phyloP scores from a whole-genome alignment of 2,329 filamentous ascomycete genomes.

The Tolypocladium nubicola region DNA sequence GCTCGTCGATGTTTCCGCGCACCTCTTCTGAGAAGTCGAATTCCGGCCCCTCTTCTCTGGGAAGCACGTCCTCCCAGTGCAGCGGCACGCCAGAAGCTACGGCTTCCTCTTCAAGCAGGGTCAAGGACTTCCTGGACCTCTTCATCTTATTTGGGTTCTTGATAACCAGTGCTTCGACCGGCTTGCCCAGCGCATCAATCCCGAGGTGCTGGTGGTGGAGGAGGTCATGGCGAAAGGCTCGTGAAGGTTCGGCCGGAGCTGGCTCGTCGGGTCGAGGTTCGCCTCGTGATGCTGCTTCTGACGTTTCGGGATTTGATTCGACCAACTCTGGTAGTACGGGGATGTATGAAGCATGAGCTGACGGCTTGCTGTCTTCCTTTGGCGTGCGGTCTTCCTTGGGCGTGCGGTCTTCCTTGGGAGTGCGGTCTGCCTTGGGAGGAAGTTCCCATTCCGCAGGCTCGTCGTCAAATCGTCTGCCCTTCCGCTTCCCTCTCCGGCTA shows the following conservation, averaged over 20 bases:
- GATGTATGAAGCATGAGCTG: not conserved
- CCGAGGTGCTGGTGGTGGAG: slow-evolving; percentile 18
- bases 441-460: slow-evolving; percentile 6
- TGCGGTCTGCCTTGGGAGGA: not conserved
- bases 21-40: slow-evolving; percentile 22
- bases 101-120: slow-evolving; percentile 10
- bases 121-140: slow-evolving; percentile 5
- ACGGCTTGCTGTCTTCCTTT: not conserved
- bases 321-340: not conserved
- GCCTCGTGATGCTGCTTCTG: not conserved
- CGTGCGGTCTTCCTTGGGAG: too few species aligned
- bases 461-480: not conserved
- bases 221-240: slow-evolving; percentile 13
- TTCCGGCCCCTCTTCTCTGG: slow-evolving; percentile 13
- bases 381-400: too few species aligned
- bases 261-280: not conserved
- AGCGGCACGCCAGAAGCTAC: slow-evolving; percentile 6
- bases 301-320: not conserved
- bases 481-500: slow-evolving; percentile 1
- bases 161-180: slow-evolving; percentile 36
- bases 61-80: slow-evolving; percentile 21
- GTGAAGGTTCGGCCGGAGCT: not conserved
- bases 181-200: slow-evolving; percentile 22
- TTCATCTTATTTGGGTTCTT: slow-evolving; percentile 23
- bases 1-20: slow-evolving; percentile 34